These are phyloP conservation scores for Trichopus zeylanicus DNA, from an alignment of 116 monocot species.

Conservation along the genomic window DNA sequence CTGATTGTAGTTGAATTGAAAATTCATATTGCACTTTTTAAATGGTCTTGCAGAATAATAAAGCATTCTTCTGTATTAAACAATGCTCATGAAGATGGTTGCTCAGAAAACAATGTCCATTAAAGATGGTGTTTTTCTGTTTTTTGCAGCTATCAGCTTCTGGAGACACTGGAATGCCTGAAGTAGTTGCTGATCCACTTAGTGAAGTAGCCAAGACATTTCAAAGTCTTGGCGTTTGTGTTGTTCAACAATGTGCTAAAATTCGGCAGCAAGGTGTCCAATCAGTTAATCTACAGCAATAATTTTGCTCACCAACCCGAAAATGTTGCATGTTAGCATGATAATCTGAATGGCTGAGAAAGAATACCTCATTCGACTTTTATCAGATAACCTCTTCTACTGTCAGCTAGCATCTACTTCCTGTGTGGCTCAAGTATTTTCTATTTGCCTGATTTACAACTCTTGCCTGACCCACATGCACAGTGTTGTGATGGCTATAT, in stretches of 20 bases:
- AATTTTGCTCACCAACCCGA: no score
- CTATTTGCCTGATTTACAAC: no score
- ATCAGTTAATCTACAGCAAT: not conserved
- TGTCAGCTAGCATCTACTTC: no score
- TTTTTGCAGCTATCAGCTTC: constrained; percentile 74
- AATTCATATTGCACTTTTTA: not conserved
- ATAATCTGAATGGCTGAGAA: no score
- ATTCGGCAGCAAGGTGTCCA: constrained; percentile 85
- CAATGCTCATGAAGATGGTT: not conserved
- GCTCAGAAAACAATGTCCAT: no score
- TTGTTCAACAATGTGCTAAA: constrained; percentile 98
- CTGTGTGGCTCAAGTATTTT: no score
- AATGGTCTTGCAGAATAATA: not conserved
- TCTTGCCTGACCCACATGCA: no score
- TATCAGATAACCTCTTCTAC: no score
- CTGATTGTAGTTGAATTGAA: not conserved
- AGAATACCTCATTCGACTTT: no score
- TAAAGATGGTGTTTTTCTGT: no score
- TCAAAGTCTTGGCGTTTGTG: constrained; percentile 93
- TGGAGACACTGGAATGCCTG: constrained; percentile 91
- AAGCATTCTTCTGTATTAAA: not conserved
- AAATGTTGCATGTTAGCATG: no score
- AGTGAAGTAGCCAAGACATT: constrained; percentile 87
- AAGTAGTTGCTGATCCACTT: constrained; percentile 82
- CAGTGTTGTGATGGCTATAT: no score